These are phyloP conservation scores for Neurospora sp. DNA, from an alignment of 495 filamentous ascomycete genomes.

Conservation along the genomic window DNA sequence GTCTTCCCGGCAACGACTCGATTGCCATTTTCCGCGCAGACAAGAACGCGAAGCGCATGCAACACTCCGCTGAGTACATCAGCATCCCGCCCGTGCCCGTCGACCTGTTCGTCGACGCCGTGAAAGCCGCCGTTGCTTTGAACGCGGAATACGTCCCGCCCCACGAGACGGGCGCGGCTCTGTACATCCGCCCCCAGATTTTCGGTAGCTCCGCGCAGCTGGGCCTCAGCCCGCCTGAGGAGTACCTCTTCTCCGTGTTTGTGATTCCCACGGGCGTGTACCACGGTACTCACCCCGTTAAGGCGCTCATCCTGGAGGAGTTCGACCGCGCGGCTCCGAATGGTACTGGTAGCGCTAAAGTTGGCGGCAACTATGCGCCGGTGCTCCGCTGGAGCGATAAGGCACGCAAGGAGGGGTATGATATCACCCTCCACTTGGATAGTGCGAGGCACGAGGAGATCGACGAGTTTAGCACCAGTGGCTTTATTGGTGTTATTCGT, in stretches of 20 bases:
- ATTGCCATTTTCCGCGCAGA: conserved; percentile 76
- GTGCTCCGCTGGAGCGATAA: conserved; percentile 72
- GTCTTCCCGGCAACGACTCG: conserved; percentile 45
- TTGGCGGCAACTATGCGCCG: conserved; percentile 76
- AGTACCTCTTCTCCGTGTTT: conserved; percentile 79
- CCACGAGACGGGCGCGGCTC: conserved; percentile 67
- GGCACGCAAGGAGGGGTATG: conserved; percentile 61
- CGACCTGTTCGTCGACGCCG: conserved; percentile 59
- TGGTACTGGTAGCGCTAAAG: conserved; percentile 63
- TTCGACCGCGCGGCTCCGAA: conserved; percentile 69
- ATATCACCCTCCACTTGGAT: conserved; percentile 82
- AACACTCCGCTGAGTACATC: conserved; percentile 64
- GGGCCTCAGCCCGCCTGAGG: conserved; percentile 71
- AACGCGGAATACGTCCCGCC: conserved; percentile 88
- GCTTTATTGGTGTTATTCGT: conserved; percentile 66
- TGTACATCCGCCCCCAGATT: conserved; percentile 83
- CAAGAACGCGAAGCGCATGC: conserved; percentile 72
- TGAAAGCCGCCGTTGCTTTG: conserved; percentile 67
- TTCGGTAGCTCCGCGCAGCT: conserved; percentile 76
- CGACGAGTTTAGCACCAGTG: conserved; percentile 85
- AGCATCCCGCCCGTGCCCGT: conserved; percentile 68
- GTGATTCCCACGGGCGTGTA: conserved; percentile 83
- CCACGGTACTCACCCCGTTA: conserved; percentile 73
- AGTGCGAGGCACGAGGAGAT: conserved; percentile 67
- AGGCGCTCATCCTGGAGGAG: conserved; percentile 65